Base-by-base conservation (phyloP, 2,329 filamentous ascomycete species). In the Hortaea sp. region DNA sequence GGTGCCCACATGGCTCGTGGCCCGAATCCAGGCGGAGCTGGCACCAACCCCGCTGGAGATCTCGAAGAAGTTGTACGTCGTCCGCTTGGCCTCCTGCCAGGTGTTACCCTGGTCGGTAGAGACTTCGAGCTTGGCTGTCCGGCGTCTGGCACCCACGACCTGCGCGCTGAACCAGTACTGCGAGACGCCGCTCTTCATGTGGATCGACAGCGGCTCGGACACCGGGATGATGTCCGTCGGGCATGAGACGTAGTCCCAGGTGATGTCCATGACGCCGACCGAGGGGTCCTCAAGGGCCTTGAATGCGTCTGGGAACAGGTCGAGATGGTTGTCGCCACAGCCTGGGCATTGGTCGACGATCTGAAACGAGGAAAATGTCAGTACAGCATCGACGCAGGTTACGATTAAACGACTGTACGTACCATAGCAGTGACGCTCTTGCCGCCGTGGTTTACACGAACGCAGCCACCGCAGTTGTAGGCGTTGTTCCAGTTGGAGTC, bases 351-450 rank as follows among this genome's bases (percentile, higher is more conserved):
- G 61, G 58, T 80, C 77, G 13, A 75, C 72, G 52, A 79, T 65
- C 73, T 76, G 32, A 29, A 38, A 39, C 7, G 20, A 20, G 20
- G 20, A 20, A 20, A 20, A 20, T 20, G 20, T 20, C 20, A 20
- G 20, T 20, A 20, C 20, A 2, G 2, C 4, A 20, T 20, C 20
- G 20, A 20, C 20, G 20, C 20, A 20, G 20, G 20, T 20, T 20
- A 20, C 20, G 20, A 35, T 35, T n/a, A n/a, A 35, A 9, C 2
- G 7, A 4, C 9, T 35, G 32, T 35, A 49, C 66, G 62, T 66
- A 81, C 76, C 81, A 85, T 84, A 35, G 76, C 80, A 30, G 71
- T 82, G 60, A 84, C 72, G 27, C 35, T 53, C 44, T 57, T 58
- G 39, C 78, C 79, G 10, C 61, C 69, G 4, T 73, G 74, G 2